Base-by-base conservation (phyloP, 169 alveolate species). In the Cryptosporidium parvum region DNA sequence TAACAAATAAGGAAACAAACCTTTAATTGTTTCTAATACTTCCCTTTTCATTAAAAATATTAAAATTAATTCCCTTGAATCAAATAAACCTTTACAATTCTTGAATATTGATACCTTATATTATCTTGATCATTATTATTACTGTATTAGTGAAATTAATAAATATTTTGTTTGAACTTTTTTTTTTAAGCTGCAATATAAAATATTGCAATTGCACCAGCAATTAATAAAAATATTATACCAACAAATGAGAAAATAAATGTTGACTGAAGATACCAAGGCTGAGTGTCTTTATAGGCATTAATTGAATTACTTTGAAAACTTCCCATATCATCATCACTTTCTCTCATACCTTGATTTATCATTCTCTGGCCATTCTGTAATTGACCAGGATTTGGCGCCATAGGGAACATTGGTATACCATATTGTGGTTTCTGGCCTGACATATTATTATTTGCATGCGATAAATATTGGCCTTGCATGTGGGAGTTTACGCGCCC, bases 201-300 rank as follows among this genome's bases (percentile, higher is more conserved):
- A 33, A 56, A 73, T 31, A 73, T 62, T 53, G 70, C 70, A 10
- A 73, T 53, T 39, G 67, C 69, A 14, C 86, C 86, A 73, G 56
- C 37, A 4, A 73, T 18, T n/a, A 73, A 37, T n/a, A 73, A 16
- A 23, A 73, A 59, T 33, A 73, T 37, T n/a, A 73, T 56, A 12
- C 86, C 86, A 73, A 73, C 6, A 44, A 73, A 73, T 18, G 71
- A 73, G 31, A 73, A 59, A 9, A 73, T 31, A 73, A 73, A 73
- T 18, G 86, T n/a, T 2, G 86, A 53, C 21, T 73, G 86, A 35
- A 42, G 37, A 37, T 73, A 73, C 86, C 86, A 73, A 14, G 86
- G 86, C 39, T 10, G 21, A 18, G 56, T 9, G 37, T 73, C 86
- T 35, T 29, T 73, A 21, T 33, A 73, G 4, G 56, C 72, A 33